Conservation (phyloP, 192 early-diverging fungal genomes). For the Entrophospora sp. region DNA sequence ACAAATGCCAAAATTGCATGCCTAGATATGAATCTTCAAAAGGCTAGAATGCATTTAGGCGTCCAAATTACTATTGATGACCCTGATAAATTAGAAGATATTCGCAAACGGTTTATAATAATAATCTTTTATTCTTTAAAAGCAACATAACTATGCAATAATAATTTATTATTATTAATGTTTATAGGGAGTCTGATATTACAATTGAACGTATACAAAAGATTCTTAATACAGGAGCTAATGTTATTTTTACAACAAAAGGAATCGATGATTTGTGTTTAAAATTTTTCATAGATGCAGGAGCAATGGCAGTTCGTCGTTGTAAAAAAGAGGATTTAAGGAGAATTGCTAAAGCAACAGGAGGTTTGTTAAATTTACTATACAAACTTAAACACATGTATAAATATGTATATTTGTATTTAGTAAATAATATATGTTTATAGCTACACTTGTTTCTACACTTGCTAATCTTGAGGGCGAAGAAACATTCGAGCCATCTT, state of each 20-base stretch:
- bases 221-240: conserved; percentile 91
- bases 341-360: conserved; percentile 95
- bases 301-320: conserved; percentile 93
- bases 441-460: conserved; percentile 85
- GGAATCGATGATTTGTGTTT: conserved; percentile 98
- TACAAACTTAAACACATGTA: too few species aligned
- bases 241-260: conserved; percentile 96
- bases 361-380: conserved; percentile 59
- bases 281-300: conserved; percentile 97
- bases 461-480: conserved; percentile 97
- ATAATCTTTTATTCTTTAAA: too few species aligned
- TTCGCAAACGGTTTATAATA: conserved; percentile 62
- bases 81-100: conserved; percentile 95
- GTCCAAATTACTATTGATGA: conserved; percentile 98
- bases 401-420: neutral
- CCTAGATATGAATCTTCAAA: conserved; percentile 98
- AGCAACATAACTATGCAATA: too few species aligned
- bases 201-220: conserved; percentile 93
- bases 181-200: conserved; percentile 81
- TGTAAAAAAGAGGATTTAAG: conserved; percentile 96
- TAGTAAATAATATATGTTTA: too few species aligned
- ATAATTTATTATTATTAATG: neutral
- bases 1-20: conserved; percentile 91
- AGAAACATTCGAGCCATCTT: conserved; percentile 87
- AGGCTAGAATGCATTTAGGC: conserved; percentile 95